Percentiles rank a stretch among this genome's conserved stretches.
These are phyloP conservation scores for Hymenotorrendiella dingleyae DNA, from an alignment of 2,329 filamentous ascomycete genomes.

Conservation along the genomic window DNA sequence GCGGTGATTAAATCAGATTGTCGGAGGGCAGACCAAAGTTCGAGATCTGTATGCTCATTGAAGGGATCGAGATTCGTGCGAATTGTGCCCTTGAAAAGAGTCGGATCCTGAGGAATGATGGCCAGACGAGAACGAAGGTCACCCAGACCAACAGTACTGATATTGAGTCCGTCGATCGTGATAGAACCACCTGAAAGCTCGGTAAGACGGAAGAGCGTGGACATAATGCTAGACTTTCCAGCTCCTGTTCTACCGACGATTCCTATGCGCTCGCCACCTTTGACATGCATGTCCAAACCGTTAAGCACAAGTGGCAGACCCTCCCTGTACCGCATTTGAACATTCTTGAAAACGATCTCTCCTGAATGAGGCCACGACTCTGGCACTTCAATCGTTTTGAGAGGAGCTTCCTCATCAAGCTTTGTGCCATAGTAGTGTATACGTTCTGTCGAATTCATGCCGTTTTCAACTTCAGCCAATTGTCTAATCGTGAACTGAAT, in stretches of 20 bases:
- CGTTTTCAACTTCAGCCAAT: constrained; percentile 91
- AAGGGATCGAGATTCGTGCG: constrained; percentile 78
- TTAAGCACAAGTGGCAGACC: constrained; percentile 68
- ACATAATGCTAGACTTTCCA: constrained; percentile 81
- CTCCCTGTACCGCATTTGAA: constrained; percentile 72
- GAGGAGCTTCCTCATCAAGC: constrained; percentile 82
- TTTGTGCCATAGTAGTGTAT: constrained; percentile 83
- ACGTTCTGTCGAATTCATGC: constrained; percentile 94
- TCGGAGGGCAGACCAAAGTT: constrained; percentile 71
- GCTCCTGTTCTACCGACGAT: constrained; percentile 78
- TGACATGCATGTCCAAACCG: constrained; percentile 65
- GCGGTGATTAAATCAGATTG: constrained; percentile 66
- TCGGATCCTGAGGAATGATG: constrained; percentile 82
- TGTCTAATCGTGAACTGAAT: constrained; percentile 93
- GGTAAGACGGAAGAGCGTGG: constrained; percentile 70
- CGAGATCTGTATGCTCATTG: constrained; percentile 68
- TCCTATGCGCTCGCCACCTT: constrained; percentile 72
- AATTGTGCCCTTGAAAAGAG: constrained; percentile 75
- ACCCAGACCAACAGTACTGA: constrained; percentile 66
- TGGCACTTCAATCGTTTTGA: constrained; percentile 68
- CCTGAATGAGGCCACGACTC: constrained; percentile 80
- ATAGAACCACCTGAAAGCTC: constrained; percentile 59
- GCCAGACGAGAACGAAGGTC: constrained; percentile 70
- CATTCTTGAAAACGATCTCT: constrained; percentile 69
- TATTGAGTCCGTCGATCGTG: constrained; percentile 61